Evolutionary conservation across 345 rosid genomes (phyloP).

Genomic region (Eucalyptus cloeziana): DNA sequence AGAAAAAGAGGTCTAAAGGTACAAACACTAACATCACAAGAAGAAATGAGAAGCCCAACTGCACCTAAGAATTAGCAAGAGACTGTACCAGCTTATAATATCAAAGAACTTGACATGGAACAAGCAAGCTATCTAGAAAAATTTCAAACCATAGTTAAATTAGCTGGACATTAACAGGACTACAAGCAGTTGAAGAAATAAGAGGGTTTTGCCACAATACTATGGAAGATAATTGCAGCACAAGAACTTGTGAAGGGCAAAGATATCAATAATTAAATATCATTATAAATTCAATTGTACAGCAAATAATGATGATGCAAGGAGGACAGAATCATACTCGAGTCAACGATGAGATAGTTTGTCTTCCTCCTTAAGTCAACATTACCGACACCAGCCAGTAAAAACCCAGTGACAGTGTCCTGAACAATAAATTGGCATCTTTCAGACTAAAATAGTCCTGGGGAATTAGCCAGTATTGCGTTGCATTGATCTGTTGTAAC

Average conservation of each 20-base stretch:
- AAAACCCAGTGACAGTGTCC: conserved; percentile 91
- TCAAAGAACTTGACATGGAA: background rate
- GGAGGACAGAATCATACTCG: conserved; percentile 43
- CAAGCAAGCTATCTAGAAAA: background rate
- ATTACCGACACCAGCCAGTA: conserved; percentile 98
- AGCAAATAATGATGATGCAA: background rate
- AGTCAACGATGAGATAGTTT: conserved; percentile 86
- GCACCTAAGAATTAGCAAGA: background rate
- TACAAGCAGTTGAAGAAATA: background rate
- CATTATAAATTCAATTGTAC: background rate
- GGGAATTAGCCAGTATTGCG: background rate
- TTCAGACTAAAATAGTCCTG: background rate
- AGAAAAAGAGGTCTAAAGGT: background rate
- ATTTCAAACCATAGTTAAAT: background rate
- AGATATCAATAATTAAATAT: background rate
- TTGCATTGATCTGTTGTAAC: background rate
- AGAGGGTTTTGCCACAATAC: background rate
- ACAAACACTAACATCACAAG: background rate
- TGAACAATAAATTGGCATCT: background rate
- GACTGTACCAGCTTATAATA: background rate
- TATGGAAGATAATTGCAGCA: background rate
- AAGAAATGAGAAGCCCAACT: background rate
- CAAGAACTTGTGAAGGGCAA: background rate
- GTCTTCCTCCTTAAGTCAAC: conserved; percentile 92
- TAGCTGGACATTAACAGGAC: background rate